Evolutionary conservation across 108 stramenopile genomes (phyloP), one percentile per base, ranked within the genome.

Genomic region (Seminavis robusta): DNA sequence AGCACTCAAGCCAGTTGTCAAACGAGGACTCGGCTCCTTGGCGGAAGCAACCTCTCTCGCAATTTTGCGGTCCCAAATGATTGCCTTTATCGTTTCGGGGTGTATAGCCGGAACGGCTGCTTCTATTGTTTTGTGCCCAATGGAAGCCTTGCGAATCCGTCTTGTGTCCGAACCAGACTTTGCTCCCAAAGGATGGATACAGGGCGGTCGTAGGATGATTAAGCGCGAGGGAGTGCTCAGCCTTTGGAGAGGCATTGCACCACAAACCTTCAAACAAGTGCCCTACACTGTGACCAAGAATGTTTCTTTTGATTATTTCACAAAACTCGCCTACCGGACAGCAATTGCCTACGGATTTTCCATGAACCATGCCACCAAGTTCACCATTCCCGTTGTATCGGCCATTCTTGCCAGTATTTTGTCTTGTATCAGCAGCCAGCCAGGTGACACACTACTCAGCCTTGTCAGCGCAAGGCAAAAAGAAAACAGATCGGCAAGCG

Each of bases 271-370:
- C 33, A 96, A 96, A 59, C 95, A 96, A 72, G 79, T 94, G 1
- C 95, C 95, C 1, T 96, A 96, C 65, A 96, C 95, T 20, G 74
- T 90, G 39, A 86, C 88, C 21, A 93, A 95, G 48, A 90, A 94
- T 60, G 89, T 89, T 2, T 79, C 85, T 0, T 94, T 94, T 66
- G 92, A 94, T 48, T 19, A 88, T 30, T 34, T 86, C 16, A 76
- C 86, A 6, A 70, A 49, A 24, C 32, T 57, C 36, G 40, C 72
- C 13, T 88, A 90, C 52, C 28, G 59, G 2, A 33, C 34, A 8
- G 39, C 73, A 51, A 41, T 46, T 19, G 48, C 40, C 10, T 33
- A 37, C 30, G 79, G 77, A 11, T 31, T 58, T 30, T 49, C 71
- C 13, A 62, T 80, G 21, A 63, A 67, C 11, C 40, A 59, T 10